Evolutionary conservation across 495 filamentous ascomycete genomes (phyloP).

Genomic region (Coniosporium apollinis): DNA sequence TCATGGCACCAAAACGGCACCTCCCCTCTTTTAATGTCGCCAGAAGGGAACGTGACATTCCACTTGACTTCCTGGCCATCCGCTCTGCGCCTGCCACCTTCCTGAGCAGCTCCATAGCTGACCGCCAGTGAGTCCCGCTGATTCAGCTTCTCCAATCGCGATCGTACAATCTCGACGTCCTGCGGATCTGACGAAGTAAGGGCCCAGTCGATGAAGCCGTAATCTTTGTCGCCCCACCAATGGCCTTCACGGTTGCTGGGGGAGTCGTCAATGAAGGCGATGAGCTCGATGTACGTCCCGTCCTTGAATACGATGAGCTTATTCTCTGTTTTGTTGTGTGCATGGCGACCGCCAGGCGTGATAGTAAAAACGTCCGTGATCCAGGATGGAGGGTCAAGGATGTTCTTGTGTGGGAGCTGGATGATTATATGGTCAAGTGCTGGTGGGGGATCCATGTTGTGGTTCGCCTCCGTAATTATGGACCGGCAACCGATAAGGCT

Average conservation of each 20-base stretch:
- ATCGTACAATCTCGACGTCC: conserved; percentile 11
- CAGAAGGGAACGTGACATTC: conserved; percentile 32
- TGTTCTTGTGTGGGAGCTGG: conserved; percentile 29
- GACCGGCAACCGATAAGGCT: no score
- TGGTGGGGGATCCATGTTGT: conserved; percentile 1
- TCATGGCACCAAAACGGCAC: conserved; percentile 44
- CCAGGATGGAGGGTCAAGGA: conserved; percentile 28
- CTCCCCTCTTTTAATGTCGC: conserved; percentile 9
- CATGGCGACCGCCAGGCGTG: conserved; percentile 34
- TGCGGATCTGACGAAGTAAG: conserved; percentile 23
- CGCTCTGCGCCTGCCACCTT: conserved; percentile 26
- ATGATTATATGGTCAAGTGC: conserved; percentile 42
- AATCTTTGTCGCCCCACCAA: conserved; percentile 33
- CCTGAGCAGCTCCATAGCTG: conserved; percentile 24
- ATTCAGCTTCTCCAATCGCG: conserved; percentile 13
- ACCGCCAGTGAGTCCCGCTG: no score
- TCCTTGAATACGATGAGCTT: conserved; percentile 38
- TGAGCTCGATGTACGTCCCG: conserved; percentile 42
- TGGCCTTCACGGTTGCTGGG: conserved; percentile 25
- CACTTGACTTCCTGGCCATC: conserved; percentile 33
- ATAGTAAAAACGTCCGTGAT: conserved; percentile 35
- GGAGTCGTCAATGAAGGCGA: conserved; percentile 37
- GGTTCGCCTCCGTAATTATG: no score
- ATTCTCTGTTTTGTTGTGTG: conserved; percentile 37
- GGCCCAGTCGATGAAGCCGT: conserved; percentile 37